These are phyloP conservation scores for Phytopythium sindhum DNA, from an alignment of 352 stramenopile species.

Conservation along the genomic window DNA sequence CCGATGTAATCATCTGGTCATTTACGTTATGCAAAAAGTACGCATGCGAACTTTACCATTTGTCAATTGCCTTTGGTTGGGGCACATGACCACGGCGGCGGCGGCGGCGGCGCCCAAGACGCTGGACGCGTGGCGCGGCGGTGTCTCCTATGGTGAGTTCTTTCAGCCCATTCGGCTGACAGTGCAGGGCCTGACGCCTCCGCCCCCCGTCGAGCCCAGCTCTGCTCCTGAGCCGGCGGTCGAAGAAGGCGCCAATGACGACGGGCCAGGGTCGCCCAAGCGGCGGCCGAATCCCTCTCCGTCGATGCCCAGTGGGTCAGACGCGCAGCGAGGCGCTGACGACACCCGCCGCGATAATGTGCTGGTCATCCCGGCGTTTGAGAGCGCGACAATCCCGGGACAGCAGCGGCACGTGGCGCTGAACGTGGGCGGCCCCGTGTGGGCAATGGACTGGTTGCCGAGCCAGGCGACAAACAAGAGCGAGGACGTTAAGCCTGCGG, in stretches of 20 bases:
- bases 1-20: background rate
- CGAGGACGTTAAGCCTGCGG: background rate
- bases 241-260: background rate
- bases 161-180: conserved; percentile 46
- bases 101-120: conserved; percentile 11
- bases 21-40: background rate
- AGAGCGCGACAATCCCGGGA: conserved; percentile 17
- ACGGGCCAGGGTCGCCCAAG: background rate
- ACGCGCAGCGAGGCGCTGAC: too few species aligned
- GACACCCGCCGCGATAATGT: background rate
- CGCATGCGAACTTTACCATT: too few species aligned
- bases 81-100: background rate
- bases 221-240: background rate
- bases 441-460: conserved; percentile 80
- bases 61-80: background rate
- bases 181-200: conserved; percentile 8
- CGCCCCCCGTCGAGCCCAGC: background rate
- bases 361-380: conserved; percentile 47
- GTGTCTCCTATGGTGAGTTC: conserved; percentile 35
- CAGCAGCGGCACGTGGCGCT: conserved; percentile 33
- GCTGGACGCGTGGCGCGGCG: conserved; percentile 29
- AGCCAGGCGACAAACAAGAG: conserved; percentile 13
- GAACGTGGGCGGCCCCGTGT: conserved; percentile 72
- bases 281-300: background rate
- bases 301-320: background rate